These are phyloP conservation scores for Hyphopichia fennica DNA, from an alignment of 1,139 yeast genomes.

Conservation along the genomic window DNA sequence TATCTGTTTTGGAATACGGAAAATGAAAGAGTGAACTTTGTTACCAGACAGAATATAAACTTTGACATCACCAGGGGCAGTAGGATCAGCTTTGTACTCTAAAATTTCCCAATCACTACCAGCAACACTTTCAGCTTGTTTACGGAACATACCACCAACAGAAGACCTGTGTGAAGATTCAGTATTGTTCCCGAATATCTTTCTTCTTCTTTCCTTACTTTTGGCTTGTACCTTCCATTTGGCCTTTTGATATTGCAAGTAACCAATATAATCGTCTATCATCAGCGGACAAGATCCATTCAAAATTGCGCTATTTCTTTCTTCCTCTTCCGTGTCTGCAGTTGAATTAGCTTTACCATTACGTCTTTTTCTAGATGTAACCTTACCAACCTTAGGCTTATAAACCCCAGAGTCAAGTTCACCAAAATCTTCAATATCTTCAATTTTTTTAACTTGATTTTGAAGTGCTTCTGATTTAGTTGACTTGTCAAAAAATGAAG, in stretches of 20 bases:
- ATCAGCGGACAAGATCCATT: conserved; percentile 69
- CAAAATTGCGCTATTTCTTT: conserved; percentile 42
- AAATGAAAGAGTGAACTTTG: conserved; percentile 69
- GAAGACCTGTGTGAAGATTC: conserved; percentile 49
- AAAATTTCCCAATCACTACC: conserved; percentile 83
- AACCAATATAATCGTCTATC: conserved; percentile 70
- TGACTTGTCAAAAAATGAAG: conserved; percentile 53
- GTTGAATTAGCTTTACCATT: conserved; percentile 18
- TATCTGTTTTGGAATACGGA: conserved; percentile 73
- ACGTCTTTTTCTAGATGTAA: conserved; percentile 39
- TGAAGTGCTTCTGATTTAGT: conserved; percentile 30
- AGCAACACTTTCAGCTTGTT: conserved; percentile 77
- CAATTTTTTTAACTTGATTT: conserved; percentile 30
- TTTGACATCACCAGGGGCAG: conserved; percentile 70
- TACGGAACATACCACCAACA: conserved; percentile 68
- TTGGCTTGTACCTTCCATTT: conserved; percentile 81
- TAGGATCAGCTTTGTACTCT: conserved; percentile 61
- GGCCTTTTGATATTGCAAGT: conserved; percentile 75
- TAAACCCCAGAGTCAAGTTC: conserved; percentile 22
- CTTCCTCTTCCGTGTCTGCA: conserved; percentile 46
- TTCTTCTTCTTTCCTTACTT: conserved; percentile 69
- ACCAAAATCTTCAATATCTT: conserved; percentile 83
- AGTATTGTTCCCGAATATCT: conserved; percentile 68
- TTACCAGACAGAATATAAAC: conserved; percentile 71
- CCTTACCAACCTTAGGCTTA: conserved; percentile 49